A percentile compares a stretch with the other conserved stretches of the same genome.
Conservation (phyloP, 768 basidiomycete species). For the Boletus subcaerulescens region DNA sequence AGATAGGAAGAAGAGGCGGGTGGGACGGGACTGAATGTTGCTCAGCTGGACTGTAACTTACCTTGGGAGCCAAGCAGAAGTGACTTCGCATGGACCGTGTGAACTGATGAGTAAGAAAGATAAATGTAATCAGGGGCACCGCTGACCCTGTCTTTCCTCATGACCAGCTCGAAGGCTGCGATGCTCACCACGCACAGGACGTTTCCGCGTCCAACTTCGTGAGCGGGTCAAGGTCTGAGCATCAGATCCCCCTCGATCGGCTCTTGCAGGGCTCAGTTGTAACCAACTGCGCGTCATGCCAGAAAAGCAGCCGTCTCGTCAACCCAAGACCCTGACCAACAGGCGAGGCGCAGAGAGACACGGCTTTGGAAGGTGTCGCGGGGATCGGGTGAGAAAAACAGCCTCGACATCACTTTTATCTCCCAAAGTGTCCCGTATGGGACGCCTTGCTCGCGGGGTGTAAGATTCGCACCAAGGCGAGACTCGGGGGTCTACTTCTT, state of each 20-base stretch:
- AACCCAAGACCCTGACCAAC: constrained; percentile 41
- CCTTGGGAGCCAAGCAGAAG: too few relatives aligned
- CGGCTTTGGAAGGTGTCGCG: constrained; percentile 54
- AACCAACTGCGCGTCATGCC: constrained; percentile 63
- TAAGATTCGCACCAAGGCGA: fast-evolving
- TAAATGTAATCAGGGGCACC: too few relatives aligned
- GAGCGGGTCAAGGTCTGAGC: constrained; percentile 87
- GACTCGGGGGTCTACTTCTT: too few relatives aligned
- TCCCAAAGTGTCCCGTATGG: constrained; percentile 11
- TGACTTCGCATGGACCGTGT: background rate
- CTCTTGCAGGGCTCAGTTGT: constrained; percentile 60
- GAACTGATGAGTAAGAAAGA: background rate
- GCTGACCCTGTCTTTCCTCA: too few relatives aligned
- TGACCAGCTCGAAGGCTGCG: constrained; percentile 59
- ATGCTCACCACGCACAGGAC: constrained; percentile 61
- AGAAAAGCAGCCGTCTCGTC: constrained; percentile 48
- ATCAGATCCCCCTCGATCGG: constrained; percentile 60
- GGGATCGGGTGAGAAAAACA: constrained; percentile 43
- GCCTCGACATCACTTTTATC: constrained; percentile 7
- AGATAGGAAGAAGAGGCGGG: constrained; percentile 30
- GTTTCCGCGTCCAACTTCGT: constrained; percentile 37
- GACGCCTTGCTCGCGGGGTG: constrained; percentile 12
- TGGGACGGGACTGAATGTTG: constrained; percentile 8
- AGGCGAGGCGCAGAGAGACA: constrained; percentile 19
- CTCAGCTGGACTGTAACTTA: too few relatives aligned